Conservation (phyloP, 228 moss, liverwort and hornwort genomes). For the Sphagnum fallax region DNA sequence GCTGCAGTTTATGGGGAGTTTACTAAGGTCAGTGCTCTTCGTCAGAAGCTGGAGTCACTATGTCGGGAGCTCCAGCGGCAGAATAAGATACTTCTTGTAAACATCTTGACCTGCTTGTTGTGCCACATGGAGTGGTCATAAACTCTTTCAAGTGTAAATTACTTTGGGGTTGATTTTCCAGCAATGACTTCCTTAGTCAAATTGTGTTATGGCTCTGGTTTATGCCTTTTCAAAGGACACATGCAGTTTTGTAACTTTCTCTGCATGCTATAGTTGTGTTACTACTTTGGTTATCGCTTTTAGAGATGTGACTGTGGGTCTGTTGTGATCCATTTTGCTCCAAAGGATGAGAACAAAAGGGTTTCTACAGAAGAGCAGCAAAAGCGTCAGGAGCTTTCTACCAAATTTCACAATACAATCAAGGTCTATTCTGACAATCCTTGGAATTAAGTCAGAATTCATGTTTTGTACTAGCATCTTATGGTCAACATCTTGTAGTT, state of each 20-base stretch:
- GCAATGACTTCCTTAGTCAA: too few relatives aligned
- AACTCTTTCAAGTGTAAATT: too few relatives aligned
- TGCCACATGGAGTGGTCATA: background rate
- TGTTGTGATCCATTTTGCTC: too few relatives aligned
- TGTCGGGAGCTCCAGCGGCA: conserved; percentile 97
- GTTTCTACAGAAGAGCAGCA: conserved; percentile 78
- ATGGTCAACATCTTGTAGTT: too few relatives aligned
- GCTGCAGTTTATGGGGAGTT: conserved; percentile 88
- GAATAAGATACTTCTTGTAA: conserved; percentile 85
- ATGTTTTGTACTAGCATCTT: too few relatives aligned
- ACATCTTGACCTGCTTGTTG: conserved; percentile 6
- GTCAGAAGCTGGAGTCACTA: conserved; percentile 93
- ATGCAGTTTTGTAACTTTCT: too few relatives aligned
- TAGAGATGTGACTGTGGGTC: too few relatives aligned
- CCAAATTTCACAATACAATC: conserved; percentile 83
- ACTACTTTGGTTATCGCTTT: too few relatives aligned
- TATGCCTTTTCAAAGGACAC: too few relatives aligned
- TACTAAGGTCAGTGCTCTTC: conserved; percentile 78
- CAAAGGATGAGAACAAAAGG: conserved; percentile 87
- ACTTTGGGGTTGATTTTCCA: too few relatives aligned
- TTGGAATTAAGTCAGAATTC: background rate
- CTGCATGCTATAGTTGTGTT: too few relatives aligned
- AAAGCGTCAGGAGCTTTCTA: conserved; percentile 89
- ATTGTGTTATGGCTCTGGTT: too few relatives aligned
- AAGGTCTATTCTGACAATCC: conserved; percentile 33